These are phyloP conservation scores for Tuber melanosporum DNA, from an alignment of 495 filamentous ascomycete genomes.

Conservation along the genomic window DNA sequence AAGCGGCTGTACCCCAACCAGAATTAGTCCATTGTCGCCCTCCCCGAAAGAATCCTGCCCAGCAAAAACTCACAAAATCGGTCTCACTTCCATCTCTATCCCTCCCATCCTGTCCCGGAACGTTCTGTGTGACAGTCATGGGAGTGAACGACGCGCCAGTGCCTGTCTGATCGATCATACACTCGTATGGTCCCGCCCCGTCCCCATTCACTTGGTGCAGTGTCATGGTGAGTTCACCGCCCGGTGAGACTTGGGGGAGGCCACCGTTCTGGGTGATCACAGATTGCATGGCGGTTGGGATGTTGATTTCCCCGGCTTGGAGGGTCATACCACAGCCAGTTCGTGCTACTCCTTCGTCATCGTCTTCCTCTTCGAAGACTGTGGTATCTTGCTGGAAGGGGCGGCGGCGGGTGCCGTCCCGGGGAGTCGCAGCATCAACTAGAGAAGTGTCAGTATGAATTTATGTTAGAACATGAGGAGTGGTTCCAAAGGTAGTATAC, in stretches of 20 bases:
- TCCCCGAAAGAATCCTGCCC: neutral
- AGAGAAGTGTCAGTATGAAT: slow-evolving; percentile 19
- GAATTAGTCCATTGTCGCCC: neutral
- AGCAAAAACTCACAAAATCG: neutral
- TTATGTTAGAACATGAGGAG: slow-evolving; percentile 6
- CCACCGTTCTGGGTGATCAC: slow-evolving; percentile 47
- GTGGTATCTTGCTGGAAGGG: slow-evolving; percentile 54
- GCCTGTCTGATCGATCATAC: slow-evolving; percentile 50
- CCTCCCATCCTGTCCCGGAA: slow-evolving; percentile 35
- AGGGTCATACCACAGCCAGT: slow-evolving; percentile 45
- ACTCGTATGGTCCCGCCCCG: slow-evolving; percentile 49
- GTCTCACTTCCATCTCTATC: neutral
- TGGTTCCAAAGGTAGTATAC: slow-evolving; percentile 25
- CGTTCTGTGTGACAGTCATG: slow-evolving; percentile 33
- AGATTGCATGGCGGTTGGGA: slow-evolving; percentile 46
- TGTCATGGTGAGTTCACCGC: slow-evolving; percentile 50
- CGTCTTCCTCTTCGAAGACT: slow-evolving; percentile 46
- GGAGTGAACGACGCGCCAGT: slow-evolving; percentile 45
- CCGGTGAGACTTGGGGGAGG: slow-evolving; percentile 49
- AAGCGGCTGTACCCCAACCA: neutral
- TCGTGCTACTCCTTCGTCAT: slow-evolving; percentile 6
- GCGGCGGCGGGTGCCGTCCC: slow-evolving; percentile 49
- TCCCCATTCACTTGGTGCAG: slow-evolving; percentile 52
- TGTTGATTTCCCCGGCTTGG: slow-evolving; percentile 51
- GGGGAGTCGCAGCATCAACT: slow-evolving; percentile 49